Conservation (phyloP, 176 grass and related monocot species). For the Panicum miliaceum region DNA sequence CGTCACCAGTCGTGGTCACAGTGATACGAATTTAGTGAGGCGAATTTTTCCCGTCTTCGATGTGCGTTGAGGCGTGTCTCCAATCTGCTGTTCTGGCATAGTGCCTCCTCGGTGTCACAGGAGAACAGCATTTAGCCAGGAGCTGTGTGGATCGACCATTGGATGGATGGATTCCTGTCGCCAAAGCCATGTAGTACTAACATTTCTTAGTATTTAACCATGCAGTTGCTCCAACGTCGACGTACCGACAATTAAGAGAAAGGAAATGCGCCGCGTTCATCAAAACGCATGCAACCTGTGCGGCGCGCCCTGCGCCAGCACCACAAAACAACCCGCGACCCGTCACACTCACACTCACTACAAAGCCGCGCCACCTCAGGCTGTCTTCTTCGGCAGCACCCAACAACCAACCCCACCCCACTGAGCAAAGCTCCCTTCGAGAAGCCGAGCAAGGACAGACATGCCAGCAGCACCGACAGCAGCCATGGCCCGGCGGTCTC, state of each 20-base stretch:
- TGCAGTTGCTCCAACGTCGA: neutral
- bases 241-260: neutral
- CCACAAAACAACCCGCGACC: neutral
- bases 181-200: too few species aligned
- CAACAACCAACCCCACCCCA: neutral
- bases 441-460: neutral
- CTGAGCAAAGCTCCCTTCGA: neutral
- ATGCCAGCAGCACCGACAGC: neutral
- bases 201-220: too few species aligned
- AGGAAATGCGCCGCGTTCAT: neutral
- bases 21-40: too few species aligned
- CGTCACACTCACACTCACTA: neutral
- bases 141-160: too few species aligned
- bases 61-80: too few species aligned
- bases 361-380: neutral
- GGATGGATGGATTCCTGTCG: too few species aligned
- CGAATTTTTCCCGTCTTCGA: too few species aligned
- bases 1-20: too few species aligned
- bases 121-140: too few species aligned
- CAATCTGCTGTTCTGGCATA: too few species aligned
- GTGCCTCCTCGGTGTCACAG: too few species aligned
- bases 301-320: neutral
- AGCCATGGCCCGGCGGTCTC: slow-evolving; percentile 4
- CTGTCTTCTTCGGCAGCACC: neutral
- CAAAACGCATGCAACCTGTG: slow-evolving; percentile 1